phyloP scores from a whole-genome alignment of 768 basidiomycete species.

The Collybia nuda region DNA sequence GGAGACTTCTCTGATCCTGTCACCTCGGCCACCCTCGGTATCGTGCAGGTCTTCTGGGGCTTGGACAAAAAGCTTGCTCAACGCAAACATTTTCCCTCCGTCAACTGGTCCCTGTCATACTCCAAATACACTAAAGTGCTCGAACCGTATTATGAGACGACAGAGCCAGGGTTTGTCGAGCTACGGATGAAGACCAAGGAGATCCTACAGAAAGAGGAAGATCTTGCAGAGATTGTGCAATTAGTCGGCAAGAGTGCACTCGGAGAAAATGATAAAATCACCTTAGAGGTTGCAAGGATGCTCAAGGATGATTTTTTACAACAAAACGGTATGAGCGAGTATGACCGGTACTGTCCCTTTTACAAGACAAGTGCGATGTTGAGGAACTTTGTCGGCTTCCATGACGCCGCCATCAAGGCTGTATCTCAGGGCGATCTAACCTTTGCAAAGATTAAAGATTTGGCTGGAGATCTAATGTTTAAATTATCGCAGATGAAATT shows the following conservation, averaged over 20 bases:
- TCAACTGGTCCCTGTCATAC: conserved; percentile 99
- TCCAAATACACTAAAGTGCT: conserved; percentile 97
- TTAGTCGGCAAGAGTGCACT: conserved; percentile 98
- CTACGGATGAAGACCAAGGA: conserved; percentile 91
- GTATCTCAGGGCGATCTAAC: conserved; percentile 83
- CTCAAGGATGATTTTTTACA: conserved; percentile 97
- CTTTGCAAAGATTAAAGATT: conserved; percentile 85
- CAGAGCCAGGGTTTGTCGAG: conserved; percentile 93
- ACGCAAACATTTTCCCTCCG: conserved; percentile 99
- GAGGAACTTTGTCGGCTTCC: conserved; percentile 91
- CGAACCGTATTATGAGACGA: conserved; percentile 88
- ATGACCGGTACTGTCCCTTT: conserved; percentile 97
- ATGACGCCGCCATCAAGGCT: conserved; percentile 85
- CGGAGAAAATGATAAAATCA: conserved; percentile 97
- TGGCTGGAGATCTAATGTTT: conserved; percentile 86
- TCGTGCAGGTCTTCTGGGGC: conserved; percentile 99
- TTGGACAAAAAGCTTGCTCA: conserved; percentile 99
- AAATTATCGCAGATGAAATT: conserved; percentile 99
- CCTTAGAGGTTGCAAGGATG: conserved; percentile 95
- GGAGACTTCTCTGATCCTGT: conserved; percentile 99
- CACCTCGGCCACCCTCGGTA: conserved; percentile 94
- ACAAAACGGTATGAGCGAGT: conserved; percentile 98
- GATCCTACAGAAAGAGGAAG: conserved; percentile 98
- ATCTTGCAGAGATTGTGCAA: conserved; percentile 98
- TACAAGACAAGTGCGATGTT: conserved; percentile 99